phyloP scores from a whole-genome alignment of 495 filamentous ascomycete species.

The Hyaloscypha variabilis region DNA sequence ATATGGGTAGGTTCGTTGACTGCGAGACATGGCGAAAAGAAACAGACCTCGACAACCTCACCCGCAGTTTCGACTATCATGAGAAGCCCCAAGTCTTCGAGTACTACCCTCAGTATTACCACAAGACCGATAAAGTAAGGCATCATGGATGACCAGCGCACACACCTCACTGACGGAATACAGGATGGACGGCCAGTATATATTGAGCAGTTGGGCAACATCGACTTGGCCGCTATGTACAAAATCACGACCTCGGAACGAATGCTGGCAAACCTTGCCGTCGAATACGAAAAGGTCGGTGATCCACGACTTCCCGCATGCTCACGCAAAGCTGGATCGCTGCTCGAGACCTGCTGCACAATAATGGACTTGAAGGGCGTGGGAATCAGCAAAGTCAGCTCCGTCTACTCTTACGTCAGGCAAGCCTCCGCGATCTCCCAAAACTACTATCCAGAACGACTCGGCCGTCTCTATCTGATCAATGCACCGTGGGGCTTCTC shows the following conservation, averaged over 20 bases:
- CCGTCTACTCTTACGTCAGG: constrained; percentile 74
- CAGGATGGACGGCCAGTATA: constrained; percentile 97
- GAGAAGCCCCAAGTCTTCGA: constrained; percentile 88
- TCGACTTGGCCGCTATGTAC: constrained; percentile 87
- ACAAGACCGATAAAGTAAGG: constrained; percentile 93
- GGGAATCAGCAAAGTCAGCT: constrained; percentile 73
- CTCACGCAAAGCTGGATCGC: constrained; percentile 84
- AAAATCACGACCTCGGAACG: constrained; percentile 90
- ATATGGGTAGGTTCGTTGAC: constrained; percentile 74
- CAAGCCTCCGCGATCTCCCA: constrained; percentile 71
- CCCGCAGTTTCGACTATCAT: constrained; percentile 79
- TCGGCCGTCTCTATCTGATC: constrained; percentile 89
- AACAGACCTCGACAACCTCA: constrained; percentile 82
- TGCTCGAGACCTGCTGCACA: constrained; percentile 96
- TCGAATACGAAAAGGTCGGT: constrained; percentile 93
- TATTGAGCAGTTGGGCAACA: constrained; percentile 94
- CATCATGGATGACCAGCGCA: background rate
- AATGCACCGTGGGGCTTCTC: constrained; percentile 96
- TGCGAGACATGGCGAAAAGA: constrained; percentile 90
- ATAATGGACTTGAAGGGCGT: constrained; percentile 98
- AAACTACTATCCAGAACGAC: constrained; percentile 97
- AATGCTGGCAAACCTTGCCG: constrained; percentile 94
- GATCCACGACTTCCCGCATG: constrained; percentile 94
- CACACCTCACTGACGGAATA: background rate
- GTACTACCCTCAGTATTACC: constrained; percentile 98